These are phyloP conservation scores for Elaeis guineensis DNA, from an alignment of 176 grass and related monocot species.

Conservation along the genomic window DNA sequence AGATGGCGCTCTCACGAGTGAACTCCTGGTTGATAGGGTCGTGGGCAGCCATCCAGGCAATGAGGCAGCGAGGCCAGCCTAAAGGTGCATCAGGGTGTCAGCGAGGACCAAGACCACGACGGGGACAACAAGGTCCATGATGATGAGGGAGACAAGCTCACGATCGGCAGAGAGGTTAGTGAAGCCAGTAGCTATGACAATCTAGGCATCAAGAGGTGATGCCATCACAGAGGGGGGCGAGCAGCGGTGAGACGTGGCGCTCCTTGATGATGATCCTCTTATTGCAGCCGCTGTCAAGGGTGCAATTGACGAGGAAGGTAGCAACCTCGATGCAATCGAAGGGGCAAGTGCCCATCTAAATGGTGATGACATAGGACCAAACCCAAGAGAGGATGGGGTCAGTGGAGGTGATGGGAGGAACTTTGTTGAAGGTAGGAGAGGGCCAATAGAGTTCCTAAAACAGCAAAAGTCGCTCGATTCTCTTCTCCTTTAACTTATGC, in stretches of 20 bases:
- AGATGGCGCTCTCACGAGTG: constrained; percentile 7
- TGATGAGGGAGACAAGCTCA: background rate
- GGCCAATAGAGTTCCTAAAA: too few relatives aligned
- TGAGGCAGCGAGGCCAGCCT: background rate
- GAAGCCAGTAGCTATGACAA: constrained; percentile 3
- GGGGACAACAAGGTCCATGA: constrained; percentile 2
- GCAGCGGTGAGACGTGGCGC: constrained; percentile 6
- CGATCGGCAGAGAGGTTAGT: constrained; percentile 2
- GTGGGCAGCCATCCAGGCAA: constrained; percentile 5
- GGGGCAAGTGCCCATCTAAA: background rate
- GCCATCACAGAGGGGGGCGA: constrained; percentile 1
- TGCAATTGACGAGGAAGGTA: constrained; percentile 2
- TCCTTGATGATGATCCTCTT: constrained; percentile 11
- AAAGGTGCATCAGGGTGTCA: constrained; percentile 7
- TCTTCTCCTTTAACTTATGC: too few relatives aligned
- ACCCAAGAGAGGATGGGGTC: constrained; percentile 9
- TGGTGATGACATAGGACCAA: constrained; percentile 2
- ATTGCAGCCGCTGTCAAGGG: constrained; percentile 3
- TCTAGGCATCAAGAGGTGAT: constrained; percentile 3
- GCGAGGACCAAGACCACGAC: constrained; percentile 8
- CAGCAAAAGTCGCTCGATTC: too few relatives aligned
- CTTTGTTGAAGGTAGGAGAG: too few relatives aligned
- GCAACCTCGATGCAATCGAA: constrained; percentile 3
- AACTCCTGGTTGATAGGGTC: constrained; percentile 2
- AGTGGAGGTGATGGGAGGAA: constrained; percentile 4